These are phyloP conservation scores for Ascochyta koolunga DNA, from an alignment of 2,329 filamentous ascomycete species.

Conservation along the genomic window DNA sequence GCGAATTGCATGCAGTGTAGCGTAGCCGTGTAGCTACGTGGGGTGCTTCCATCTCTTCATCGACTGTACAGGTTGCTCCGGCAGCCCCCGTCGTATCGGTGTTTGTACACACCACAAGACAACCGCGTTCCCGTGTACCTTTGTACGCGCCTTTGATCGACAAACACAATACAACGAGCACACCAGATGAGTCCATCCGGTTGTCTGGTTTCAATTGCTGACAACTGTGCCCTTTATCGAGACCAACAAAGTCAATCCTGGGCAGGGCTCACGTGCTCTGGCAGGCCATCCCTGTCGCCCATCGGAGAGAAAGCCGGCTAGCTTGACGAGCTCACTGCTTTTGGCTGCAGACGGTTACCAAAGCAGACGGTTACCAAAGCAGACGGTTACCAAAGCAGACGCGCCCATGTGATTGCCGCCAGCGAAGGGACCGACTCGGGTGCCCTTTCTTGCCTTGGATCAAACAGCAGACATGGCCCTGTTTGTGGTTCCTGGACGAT, in stretches of 20 bases:
- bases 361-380: slow-evolving; percentile 2
- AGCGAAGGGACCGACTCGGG: slow-evolving; percentile 2
- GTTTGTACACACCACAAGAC: no score
- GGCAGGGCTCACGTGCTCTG: neutral
- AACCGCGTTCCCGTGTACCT: no score
- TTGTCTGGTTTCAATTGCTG: no score
- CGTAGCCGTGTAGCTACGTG: no score
- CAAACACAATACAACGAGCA: neutral
- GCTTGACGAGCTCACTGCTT: neutral
- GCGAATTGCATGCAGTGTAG: no score
- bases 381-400: neutral
- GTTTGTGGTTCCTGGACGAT: neutral
- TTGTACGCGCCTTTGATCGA: neutral
- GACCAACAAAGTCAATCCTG: no score
- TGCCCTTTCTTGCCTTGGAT: neutral
- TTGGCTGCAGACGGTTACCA: neutral
- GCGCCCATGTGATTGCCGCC: neutral
- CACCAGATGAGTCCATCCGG: no score
- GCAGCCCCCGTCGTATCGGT: no score
- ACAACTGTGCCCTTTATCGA: no score
- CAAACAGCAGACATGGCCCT: neutral
- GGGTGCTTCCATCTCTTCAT: no score
- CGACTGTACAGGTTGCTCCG: no score
- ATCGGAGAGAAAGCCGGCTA: neutral
- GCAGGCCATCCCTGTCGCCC: neutral